Base-by-base conservation (phyloP, 768 basidiomycete species). In the Auriscalpium microsporum region DNA sequence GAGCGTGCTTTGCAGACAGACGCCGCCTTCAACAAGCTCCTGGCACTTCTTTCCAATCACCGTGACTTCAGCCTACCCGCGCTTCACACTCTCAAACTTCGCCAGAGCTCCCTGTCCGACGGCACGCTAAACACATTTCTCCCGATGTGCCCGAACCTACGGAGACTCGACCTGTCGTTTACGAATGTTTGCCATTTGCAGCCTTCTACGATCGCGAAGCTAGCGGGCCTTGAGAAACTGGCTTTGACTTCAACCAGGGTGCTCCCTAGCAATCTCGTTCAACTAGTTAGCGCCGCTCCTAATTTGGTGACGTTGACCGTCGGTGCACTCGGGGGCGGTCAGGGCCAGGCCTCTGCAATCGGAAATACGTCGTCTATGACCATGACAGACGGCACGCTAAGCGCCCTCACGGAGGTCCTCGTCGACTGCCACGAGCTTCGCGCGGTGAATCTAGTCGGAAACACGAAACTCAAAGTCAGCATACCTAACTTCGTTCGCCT, bases 151-250 rank as follows among this genome's bases (percentile, higher is more conserved):
- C 83, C 83, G 2, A 72, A 75, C 49, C 58, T 87, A 17, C 66
- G 67, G 38, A 77, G 77, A 23, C 69, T 88, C 13, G 86, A 88
- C 58, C 60, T 83, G 14, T 86, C 86, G 6, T 88, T 85, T 68
- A 88, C 84, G 2, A 61, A 62, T 13, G 63, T 84, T 35, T 77
- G 70, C 46, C 78, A 74, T 45, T 71, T 70, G n/a, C 56, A 63
- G 4, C 34, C 17, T 16, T 45, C 63, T 8, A 45, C 64, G 37
- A 23, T 40, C 14, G 38, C 48, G 21, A 17, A 56, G 44, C 34
- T 58, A 2, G n/a, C 53, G 34, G 45, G 62, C 4, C 67, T 87
- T 33, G 78, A 82, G 59, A 88, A 88, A 62, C 68, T 88, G n/a
- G 78, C 78, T 2, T 65, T 87, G 23, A 83, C 82, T 1, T 83